These are phyloP conservation scores for Starmerella asiatica DNA, from an alignment of 805 yeast genomes.

Conservation along the genomic window DNA sequence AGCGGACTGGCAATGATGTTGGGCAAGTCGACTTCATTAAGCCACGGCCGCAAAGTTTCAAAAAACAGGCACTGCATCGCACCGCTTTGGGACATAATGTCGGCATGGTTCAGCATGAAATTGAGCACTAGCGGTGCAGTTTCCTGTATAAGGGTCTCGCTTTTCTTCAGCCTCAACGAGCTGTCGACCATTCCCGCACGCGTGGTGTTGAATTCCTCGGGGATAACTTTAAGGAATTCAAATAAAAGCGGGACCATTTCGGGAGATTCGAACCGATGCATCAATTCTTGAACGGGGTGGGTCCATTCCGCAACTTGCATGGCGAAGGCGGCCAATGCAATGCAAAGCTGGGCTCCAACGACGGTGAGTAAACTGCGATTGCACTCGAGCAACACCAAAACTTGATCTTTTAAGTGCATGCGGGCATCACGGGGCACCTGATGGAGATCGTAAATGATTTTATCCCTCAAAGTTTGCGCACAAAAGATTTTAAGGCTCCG, in stretches of 20 bases:
- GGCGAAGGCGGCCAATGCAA: conserved; percentile 69
- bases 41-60: conserved; percentile 80
- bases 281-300: conserved; percentile 55
- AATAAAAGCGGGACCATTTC: conserved; percentile 36
- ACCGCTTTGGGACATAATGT: conserved; percentile 28
- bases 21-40: conserved; percentile 67
- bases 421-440: conserved; percentile 57
- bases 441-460: conserved; percentile 66
- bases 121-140: conserved; percentile 58
- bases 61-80: conserved; percentile 35
- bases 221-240: conserved; percentile 73
- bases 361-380: conserved; percentile 35
- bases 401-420: conserved; percentile 49
- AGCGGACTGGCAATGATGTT: conserved; percentile 53
- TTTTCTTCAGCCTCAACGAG: conserved; percentile 30
- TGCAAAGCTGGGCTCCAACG: conserved; percentile 69
- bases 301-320: conserved; percentile 67
- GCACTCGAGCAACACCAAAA: conserved; percentile 44
- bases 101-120: conserved; percentile 35
- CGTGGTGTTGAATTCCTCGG: conserved; percentile 83
- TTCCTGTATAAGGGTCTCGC: conserved; percentile 45
- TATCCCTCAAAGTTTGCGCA: conserved; percentile 81
- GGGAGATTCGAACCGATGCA: conserved; percentile 31
- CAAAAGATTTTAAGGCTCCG: conserved; percentile 64
- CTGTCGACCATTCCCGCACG: conserved; percentile 40